These are phyloP conservation scores for Metrosideros polymorpha DNA, from an alignment of 441 rosid genomes.

Conservation along the genomic window DNA sequence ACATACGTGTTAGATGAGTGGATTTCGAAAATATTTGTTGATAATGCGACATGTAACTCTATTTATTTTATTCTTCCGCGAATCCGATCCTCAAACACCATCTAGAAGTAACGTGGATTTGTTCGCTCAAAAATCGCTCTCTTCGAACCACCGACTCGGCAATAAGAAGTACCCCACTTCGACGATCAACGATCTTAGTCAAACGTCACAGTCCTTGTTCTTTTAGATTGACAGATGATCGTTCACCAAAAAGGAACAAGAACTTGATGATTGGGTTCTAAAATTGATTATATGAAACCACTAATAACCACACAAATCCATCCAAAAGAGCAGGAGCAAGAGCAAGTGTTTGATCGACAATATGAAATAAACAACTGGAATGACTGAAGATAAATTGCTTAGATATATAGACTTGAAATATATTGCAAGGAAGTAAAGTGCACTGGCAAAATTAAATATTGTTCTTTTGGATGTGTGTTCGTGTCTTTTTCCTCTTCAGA, in stretches of 20 bases:
- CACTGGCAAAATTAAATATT: not conserved
- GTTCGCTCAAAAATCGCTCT: not conserved
- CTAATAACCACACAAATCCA: not conserved
- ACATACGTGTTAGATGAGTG: not conserved
- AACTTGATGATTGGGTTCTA: not conserved
- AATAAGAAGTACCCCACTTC: not conserved
- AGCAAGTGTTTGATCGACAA: not conserved
- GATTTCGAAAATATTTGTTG: not conserved
- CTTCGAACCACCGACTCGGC: accelerated
- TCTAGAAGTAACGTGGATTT: accelerated
- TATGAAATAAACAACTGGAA: not conserved
- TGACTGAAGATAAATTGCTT: not conserved
- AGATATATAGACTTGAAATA: not conserved
- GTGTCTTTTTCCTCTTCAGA: not conserved
- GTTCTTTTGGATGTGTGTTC: not conserved
- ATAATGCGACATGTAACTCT: accelerated
- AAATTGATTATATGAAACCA: not conserved
- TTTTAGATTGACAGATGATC: not conserved
- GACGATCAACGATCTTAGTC: accelerated
- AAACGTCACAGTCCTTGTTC: accelerated
- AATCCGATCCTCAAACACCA: not conserved
- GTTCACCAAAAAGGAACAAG: not conserved
- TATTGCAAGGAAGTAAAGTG: not conserved
- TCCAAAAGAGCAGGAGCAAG: not conserved
- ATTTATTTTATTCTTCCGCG: not conserved